Percentiles rank a stretch among this genome's conserved stretches.
Evolutionary conservation across 192 early-diverging fungal genomes (phyloP).

Genomic region (Chytriomyces confervae): DNA sequence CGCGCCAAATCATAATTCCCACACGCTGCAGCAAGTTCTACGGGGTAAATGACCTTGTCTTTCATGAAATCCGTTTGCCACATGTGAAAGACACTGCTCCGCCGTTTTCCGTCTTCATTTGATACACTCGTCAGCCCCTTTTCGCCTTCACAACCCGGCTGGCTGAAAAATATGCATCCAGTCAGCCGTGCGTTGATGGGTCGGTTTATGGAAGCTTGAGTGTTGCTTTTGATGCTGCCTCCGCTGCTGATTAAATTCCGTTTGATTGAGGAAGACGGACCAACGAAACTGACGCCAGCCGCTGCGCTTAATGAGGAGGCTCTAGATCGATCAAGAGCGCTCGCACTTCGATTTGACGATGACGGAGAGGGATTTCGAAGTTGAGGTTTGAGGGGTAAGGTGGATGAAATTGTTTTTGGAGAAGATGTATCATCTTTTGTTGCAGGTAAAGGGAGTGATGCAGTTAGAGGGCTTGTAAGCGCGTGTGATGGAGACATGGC

Average conservation of each 20-base stretch:
- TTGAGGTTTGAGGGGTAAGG: background rate
- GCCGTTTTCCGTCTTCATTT: background rate
- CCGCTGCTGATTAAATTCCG: background rate
- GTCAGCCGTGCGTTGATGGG: background rate
- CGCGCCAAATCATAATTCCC: slow-evolving; percentile 44
- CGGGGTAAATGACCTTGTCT: slow-evolving; percentile 44
- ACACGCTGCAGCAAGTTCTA: slow-evolving; percentile 49
- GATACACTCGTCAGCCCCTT: slow-evolving; percentile 17
- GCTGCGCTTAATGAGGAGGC: slow-evolving; percentile 25
- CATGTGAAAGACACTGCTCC: slow-evolving; percentile 40
- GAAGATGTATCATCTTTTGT: too few species aligned
- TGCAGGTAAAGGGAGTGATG: too few species aligned
- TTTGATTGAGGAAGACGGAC: slow-evolving; percentile 11
- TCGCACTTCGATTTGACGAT: background rate
- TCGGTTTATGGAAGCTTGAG: background rate
- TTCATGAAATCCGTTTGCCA: slow-evolving; percentile 38
- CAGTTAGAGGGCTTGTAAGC: too few species aligned
- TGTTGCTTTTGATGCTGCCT: background rate
- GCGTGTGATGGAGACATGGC: too few species aligned
- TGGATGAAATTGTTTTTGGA: too few species aligned
- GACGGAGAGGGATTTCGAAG: background rate
- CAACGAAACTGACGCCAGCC: slow-evolving; percentile 3
- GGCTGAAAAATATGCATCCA: slow-evolving; percentile 19
- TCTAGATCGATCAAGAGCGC: slow-evolving; percentile 1
- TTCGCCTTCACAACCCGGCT: slow-evolving; percentile 14